A percentile compares a stretch with the other conserved stretches of the same genome.
Evolutionary conservation across 345 rosid genomes (phyloP).

Genomic region (Murraya paniculata): DNA sequence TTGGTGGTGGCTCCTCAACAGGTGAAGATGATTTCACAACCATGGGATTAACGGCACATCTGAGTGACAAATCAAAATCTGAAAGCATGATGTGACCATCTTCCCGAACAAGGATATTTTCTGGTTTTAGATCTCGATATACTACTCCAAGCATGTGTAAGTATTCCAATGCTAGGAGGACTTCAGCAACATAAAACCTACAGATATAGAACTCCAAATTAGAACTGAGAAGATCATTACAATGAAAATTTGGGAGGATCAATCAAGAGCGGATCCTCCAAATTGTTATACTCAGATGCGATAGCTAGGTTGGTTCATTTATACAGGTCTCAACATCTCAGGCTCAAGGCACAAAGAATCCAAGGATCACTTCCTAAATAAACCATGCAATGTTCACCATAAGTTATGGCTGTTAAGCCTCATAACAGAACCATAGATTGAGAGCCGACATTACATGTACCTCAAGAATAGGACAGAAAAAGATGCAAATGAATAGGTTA

Average conservation of each 20-base stretch:
- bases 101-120: slow-evolving; percentile 72
- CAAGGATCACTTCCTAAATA: not conserved
- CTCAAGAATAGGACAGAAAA: not conserved
- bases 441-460: not conserved
- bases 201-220: slow-evolving; percentile 13
- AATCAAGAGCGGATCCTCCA: not conserved
- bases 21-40: slow-evolving; percentile 48
- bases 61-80: slow-evolving; percentile 74
- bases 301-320: not conserved
- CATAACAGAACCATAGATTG: not conserved
- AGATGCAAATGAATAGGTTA: not conserved
- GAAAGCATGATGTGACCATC: slow-evolving; percentile 90
- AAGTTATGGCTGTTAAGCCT: not conserved
- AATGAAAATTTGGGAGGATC: not conserved
- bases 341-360: not conserved
- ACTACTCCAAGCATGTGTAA: slow-evolving; percentile 86
- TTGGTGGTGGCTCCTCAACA: slow-evolving; percentile 27
- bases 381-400: not conserved
- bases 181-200: slow-evolving; percentile 80
- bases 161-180: slow-evolving; percentile 76
- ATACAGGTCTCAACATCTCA: not conserved
- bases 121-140: slow-evolving; percentile 78
- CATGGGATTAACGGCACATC: slow-evolving; percentile 52
- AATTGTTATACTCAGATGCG: not conserved
- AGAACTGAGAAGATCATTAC: slow-evolving; percentile 4